Base-by-base conservation (phyloP, 2,329 filamentous ascomycete species). In the Microdochium trichocladiopsis region DNA sequence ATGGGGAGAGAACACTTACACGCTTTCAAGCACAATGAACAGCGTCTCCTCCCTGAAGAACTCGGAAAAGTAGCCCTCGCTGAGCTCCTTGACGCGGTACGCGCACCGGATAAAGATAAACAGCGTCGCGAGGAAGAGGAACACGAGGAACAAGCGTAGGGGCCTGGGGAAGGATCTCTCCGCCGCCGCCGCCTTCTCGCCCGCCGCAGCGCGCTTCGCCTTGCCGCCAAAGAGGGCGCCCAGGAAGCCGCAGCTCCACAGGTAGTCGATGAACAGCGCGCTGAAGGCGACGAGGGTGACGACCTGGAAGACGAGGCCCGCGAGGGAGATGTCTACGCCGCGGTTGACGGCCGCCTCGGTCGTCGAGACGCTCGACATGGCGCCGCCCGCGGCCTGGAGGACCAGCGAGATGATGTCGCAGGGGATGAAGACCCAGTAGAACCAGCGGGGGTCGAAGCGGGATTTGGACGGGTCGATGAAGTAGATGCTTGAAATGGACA, bases 81-180 rank as follows among this genome's bases (percentile, higher is more conserved):
- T 79, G 56, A 89, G 68, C 73, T 89, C 85, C 0, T 79, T 80
- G 22, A 87, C 79, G 51, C 86, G 78, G 66, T 83, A 89, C 43
- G 83, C 77, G 57, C 78, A 83, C 9, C 86, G 74, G 60, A 80
- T 79, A 55, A 88, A 79, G 60, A 89, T 82, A 58, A 75, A 77
- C 12, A 86, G 50, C n/a, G 83, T 84, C 2, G 82, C 75, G 2
- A 86, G 63, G 1, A 69, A 63, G 18, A 87, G 71, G 11, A 77
- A 79, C n/a, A 59, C 60, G 4, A 83, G 64, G 64, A 86, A 86
- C 12, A 71, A 70, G 51, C 70, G 71, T 68, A 86, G 84, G 23
- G 64, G 61, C 47, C 58, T 59, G 14, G 72, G 73, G 41, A 48
- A 28, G 9, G 9, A 21, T 8, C 12, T 45, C 5, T 18, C 22